Conservation (phyloP, 257 asterid genomes). For the Capsicum baccatum region DNA sequence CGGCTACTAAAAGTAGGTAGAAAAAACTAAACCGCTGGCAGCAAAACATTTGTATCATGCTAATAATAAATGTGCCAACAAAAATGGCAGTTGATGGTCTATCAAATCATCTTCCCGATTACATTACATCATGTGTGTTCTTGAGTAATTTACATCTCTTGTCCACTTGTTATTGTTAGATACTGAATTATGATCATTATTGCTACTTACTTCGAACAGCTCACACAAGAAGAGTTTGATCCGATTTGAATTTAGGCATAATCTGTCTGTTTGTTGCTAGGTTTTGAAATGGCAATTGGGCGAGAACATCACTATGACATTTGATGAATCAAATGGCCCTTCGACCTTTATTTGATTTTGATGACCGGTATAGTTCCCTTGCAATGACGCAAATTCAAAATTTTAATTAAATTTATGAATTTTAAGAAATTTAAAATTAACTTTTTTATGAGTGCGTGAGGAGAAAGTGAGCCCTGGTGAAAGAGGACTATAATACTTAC, state of each 20-base stretch:
- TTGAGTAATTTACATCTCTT: background rate
- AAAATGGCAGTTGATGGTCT: background rate
- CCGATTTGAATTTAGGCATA: background rate
- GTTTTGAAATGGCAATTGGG: background rate
- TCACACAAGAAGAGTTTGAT: background rate
- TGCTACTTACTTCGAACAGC: background rate
- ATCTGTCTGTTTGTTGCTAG: fast-evolving
- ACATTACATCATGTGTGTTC: background rate
- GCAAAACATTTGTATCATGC: background rate
- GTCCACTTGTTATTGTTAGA: background rate
- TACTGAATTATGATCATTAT: background rate
- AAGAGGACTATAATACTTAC: too few species aligned
- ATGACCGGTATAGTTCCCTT: too few species aligned
- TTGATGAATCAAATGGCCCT: too few species aligned
- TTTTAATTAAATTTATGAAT: too few species aligned
- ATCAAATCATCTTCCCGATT: background rate
- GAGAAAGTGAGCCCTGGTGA: too few species aligned
- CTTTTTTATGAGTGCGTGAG: too few species aligned
- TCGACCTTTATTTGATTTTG: too few species aligned
- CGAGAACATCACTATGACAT: too few species aligned
- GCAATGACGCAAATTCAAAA: too few species aligned
- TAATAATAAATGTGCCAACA: conserved; percentile 21
- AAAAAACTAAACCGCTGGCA: background rate
- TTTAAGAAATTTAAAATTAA: too few species aligned
- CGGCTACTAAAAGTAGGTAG: too few species aligned